Conservation (phyloP, 768 basidiomycete species). For the Mrakia gelida region DNA sequence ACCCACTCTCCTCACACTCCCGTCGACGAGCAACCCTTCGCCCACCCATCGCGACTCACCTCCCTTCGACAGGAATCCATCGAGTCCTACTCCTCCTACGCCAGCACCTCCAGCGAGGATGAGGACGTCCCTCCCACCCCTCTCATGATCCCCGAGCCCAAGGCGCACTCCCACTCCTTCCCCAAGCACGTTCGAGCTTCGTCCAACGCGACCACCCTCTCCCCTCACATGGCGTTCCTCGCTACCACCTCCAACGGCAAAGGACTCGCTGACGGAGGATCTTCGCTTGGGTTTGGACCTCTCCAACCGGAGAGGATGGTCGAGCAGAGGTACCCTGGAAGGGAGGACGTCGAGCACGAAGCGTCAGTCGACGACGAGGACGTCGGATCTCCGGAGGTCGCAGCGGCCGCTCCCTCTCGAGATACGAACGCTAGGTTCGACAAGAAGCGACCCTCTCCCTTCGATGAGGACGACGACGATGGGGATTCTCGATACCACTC, state of each 20-base stretch:
- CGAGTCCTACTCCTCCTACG: slow-evolving; percentile 22
- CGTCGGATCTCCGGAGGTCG: background rate
- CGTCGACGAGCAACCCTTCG: background rate
- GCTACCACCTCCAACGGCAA: background rate
- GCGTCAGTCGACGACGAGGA: background rate
- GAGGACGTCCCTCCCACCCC: slow-evolving; percentile 25
- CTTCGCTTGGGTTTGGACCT: background rate
- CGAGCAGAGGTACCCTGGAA: background rate
- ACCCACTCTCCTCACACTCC: background rate
- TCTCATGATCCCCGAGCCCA: slow-evolving; percentile 29
- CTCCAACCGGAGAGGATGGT: background rate
- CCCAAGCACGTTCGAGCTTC: background rate
- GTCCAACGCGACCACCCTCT: slow-evolving; percentile 2
- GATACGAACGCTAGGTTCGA: background rate
- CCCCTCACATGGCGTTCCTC: background rate
- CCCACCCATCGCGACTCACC: slow-evolving; percentile 1
- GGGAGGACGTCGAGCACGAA: background rate
- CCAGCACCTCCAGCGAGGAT: slow-evolving; percentile 25
- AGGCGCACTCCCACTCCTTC: background rate
- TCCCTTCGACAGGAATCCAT: background rate
- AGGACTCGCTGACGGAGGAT: background rate
- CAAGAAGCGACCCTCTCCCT: slow-evolving; percentile 2
- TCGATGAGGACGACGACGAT: slow-evolving; percentile 1
- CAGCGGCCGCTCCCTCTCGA: background rate
- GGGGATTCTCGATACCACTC: slow-evolving; percentile 1